A percentile compares a stretch with the other conserved stretches of the same genome.
These are phyloP conservation scores for Lactarius quietus DNA, from an alignment of 768 basidiomycete genomes.

Conservation along the genomic window DNA sequence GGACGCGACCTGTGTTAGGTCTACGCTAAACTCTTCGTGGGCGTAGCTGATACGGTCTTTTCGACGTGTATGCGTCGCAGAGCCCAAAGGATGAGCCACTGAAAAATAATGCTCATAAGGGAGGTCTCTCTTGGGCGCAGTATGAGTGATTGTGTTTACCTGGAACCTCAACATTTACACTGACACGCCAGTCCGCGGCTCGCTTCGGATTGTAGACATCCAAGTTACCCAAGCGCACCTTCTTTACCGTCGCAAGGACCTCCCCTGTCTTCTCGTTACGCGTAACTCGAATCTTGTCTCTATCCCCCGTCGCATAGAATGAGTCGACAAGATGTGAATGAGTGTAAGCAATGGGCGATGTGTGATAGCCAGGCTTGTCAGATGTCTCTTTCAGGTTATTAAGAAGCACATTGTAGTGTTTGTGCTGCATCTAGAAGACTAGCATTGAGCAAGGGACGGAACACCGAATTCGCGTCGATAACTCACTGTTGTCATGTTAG, in stretches of 20 bases:
- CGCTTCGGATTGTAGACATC: constrained; percentile 84
- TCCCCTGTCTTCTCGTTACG: constrained; percentile 67
- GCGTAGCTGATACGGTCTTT: constrained; percentile 93
- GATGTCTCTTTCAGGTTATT: constrained; percentile 71
- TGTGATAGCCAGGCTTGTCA: constrained; percentile 46
- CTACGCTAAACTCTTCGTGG: constrained; percentile 90
- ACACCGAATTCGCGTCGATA: constrained; percentile 4
- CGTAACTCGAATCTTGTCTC: constrained; percentile 76
- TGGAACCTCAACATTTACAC: constrained; percentile 88
- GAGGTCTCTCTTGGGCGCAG: not conserved
- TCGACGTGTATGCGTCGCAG: constrained; percentile 55
- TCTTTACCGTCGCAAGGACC: constrained; percentile 70
- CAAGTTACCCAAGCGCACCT: constrained; percentile 81
- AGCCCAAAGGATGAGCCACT: constrained; percentile 69
- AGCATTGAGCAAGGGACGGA: constrained; percentile 3
- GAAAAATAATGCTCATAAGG: constrained; percentile 1
- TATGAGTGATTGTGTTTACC: constrained; percentile 44
- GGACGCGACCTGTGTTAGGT: constrained; percentile 88
- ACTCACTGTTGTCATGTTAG: constrained; percentile 87
- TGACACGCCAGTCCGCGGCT: constrained; percentile 87
- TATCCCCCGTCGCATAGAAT: constrained; percentile 55
- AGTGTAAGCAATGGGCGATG: constrained; percentile 63
- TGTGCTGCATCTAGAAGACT: constrained; percentile 71
- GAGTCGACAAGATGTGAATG: constrained; percentile 79
- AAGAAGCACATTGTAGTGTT: constrained; percentile 80